Evolutionary conservation across 371 early-diverging fungal species (phyloP).

Genomic region (Mucor racemosus): DNA sequence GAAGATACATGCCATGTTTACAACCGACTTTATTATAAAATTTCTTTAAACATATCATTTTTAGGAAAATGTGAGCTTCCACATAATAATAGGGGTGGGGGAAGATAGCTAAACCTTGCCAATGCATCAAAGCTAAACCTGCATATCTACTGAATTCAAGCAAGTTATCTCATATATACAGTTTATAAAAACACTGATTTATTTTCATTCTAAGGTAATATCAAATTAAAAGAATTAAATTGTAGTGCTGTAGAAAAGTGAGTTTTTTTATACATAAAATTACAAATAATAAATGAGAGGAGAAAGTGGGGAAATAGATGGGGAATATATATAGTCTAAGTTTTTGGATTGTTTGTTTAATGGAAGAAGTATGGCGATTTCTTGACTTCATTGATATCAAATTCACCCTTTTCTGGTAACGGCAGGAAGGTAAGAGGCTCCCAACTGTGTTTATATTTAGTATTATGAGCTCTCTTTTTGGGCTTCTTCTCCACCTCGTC

Average conservation of each 20-base stretch:
- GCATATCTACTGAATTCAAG: too few relatives aligned
- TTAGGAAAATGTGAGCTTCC: too few relatives aligned
- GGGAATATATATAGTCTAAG: constrained; percentile 9
- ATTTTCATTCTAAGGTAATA: neutral
- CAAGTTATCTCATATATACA: too few relatives aligned
- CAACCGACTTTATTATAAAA: too few relatives aligned
- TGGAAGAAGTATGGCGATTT: constrained; percentile 93
- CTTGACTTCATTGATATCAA: constrained; percentile 81
- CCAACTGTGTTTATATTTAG: constrained; percentile 62
- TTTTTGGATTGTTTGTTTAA: constrained; percentile 31
- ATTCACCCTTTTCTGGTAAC: constrained; percentile 83
- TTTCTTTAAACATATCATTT: too few relatives aligned
- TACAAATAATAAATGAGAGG: neutral
- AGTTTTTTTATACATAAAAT: constrained; percentile 7
- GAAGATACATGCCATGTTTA: too few relatives aligned
- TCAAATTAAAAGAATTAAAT: neutral
- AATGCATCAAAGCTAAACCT: too few relatives aligned
- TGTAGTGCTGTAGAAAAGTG: neutral
- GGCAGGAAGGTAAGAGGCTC: constrained; percentile 73
- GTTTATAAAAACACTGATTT: neutral
- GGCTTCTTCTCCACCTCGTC: constrained; percentile 20
- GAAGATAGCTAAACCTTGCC: too few relatives aligned
- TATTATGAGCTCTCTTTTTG: constrained; percentile 13
- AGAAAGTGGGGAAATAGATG: too few relatives aligned
- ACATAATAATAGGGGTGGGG: too few relatives aligned